Conservation (phyloP, 1,284 basidiomycete genomes). For the Moesziomyces antarcticus region DNA sequence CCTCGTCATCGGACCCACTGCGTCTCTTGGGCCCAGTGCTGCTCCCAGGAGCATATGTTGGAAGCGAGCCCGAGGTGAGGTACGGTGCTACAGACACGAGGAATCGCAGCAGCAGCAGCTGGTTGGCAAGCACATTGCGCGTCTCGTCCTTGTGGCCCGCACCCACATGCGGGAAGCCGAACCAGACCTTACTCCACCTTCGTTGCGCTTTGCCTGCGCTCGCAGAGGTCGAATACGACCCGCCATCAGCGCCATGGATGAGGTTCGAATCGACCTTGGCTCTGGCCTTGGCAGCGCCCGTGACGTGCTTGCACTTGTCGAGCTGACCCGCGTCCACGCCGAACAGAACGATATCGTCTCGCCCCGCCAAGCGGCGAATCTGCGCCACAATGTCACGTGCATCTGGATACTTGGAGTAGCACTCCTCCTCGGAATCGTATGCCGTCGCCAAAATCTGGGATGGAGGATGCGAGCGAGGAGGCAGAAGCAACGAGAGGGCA, state of each 20-base stretch:
- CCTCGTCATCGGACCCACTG: constrained; percentile 34
- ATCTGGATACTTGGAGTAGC: constrained; percentile 86
- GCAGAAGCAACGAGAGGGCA: constrained; percentile 77
- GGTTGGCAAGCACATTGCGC: constrained; percentile 91
- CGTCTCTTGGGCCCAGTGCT: constrained; percentile 57
- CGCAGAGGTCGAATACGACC: not conserved
- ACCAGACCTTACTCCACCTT: constrained; percentile 83
- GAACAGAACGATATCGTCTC: constrained; percentile 81
- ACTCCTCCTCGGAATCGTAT: constrained; percentile 82
- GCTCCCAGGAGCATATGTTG: constrained; percentile 43
- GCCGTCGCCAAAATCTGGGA: constrained; percentile 84
- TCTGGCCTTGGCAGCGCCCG: constrained; percentile 38
- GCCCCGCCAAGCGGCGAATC: constrained; percentile 58
- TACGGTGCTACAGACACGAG: constrained; percentile 78
- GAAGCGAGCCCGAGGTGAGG: constrained; percentile 70
- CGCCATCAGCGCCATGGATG: constrained; percentile 4
- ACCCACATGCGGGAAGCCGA: constrained; percentile 98
- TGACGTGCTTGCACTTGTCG: constrained; percentile 72
- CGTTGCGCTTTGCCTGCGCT: constrained; percentile 11
- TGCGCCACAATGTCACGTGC: constrained; percentile 74
- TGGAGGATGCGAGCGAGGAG: constrained; percentile 71
- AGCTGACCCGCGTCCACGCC: constrained; percentile 84
- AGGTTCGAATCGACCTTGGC: constrained; percentile 5
- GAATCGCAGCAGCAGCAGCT: constrained; percentile 86
- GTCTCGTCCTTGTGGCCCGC: constrained; percentile 94